phyloP scores from a whole-genome alignment of 108 stramenopile genomes.

The Craspedostauros australis region DNA sequence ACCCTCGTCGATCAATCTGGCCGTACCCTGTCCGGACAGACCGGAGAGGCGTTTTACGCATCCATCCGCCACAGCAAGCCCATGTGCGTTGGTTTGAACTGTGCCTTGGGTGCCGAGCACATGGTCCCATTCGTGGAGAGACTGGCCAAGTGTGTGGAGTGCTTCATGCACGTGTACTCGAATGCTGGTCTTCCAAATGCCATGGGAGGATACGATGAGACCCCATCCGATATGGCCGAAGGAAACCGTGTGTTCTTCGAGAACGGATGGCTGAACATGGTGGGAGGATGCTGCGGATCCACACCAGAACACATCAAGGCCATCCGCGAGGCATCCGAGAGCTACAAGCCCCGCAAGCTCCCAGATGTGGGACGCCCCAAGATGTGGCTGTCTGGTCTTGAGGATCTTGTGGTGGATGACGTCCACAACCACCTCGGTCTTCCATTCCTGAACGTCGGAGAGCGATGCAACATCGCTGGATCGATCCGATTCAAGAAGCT shows the following conservation, averaged over 20 bases:
- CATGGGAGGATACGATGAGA: conserved; percentile 88
- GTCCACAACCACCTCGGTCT: conserved; percentile 58
- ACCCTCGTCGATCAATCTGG: conserved; percentile 96
- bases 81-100: conserved; percentile 88
- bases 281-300: conserved; percentile 87
- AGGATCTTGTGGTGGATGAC: conserved; percentile 63
- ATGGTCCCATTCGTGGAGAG: conserved; percentile 79
- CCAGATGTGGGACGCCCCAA: conserved; percentile 32
- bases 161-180: conserved; percentile 75
- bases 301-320: conserved; percentile 85
- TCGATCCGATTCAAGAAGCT: conserved; percentile 91
- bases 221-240: conserved; percentile 71
- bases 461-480: conserved; percentile 92
- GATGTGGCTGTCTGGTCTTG: conserved; percentile 81
- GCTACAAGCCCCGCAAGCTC: conserved; percentile 33
- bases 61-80: conserved; percentile 93
- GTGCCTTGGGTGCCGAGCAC: conserved; percentile 81
- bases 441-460: conserved; percentile 84
- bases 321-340: conserved; percentile 44
- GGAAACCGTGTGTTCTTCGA: conserved; percentile 63
- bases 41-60: conserved; percentile 93
- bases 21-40: conserved; percentile 93
- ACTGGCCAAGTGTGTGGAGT: conserved; percentile 59
- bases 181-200: conserved; percentile 85
- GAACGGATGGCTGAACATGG: conserved; percentile 76